Conservation (phyloP, 2,329 filamentous ascomycete species). For the Sporothrix mexicana region DNA sequence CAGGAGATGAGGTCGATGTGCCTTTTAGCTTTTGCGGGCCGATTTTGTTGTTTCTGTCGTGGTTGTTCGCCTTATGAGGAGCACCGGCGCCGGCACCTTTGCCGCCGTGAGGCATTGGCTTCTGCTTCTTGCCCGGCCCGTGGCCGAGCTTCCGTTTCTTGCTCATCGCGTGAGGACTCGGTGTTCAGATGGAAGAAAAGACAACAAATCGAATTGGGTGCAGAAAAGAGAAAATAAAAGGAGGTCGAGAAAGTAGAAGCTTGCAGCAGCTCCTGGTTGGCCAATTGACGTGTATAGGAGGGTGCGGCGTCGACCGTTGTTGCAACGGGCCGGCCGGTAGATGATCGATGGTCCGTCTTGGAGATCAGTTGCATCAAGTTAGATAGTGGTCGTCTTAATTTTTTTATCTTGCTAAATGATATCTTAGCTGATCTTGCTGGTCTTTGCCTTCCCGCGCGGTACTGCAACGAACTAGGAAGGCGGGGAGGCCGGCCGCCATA, state of each 20-base stretch:
- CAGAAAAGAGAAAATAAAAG: too few relatives aligned
- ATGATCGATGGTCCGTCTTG: conserved; percentile 26
- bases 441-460: conserved; percentile 28
- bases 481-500: conserved; percentile 30
- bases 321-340: conserved; percentile 18
- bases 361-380: conserved; percentile 11
- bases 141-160: conserved; percentile 53
- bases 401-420: conserved; percentile 17
- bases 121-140: conserved; percentile 31
- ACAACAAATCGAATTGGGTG: background rate
- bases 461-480: conserved; percentile 29
- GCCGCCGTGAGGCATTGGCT: conserved; percentile 24
- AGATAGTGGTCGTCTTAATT: background rate
- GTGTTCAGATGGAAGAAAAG: background rate
- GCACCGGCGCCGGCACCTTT: conserved; percentile 11
- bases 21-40: conserved; percentile 23
- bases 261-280: background rate
- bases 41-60: conserved; percentile 27
- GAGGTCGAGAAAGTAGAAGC: background rate
- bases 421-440: conserved; percentile 12
- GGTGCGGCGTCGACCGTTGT: background rate
- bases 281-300: background rate
- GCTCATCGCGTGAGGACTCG: conserved; percentile 41
- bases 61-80: conserved; percentile 29
- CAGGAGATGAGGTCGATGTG: background rate